phyloP scores from a whole-genome alignment of 176 grass and related monocot species.

The Oryza rufipogon region DNA sequence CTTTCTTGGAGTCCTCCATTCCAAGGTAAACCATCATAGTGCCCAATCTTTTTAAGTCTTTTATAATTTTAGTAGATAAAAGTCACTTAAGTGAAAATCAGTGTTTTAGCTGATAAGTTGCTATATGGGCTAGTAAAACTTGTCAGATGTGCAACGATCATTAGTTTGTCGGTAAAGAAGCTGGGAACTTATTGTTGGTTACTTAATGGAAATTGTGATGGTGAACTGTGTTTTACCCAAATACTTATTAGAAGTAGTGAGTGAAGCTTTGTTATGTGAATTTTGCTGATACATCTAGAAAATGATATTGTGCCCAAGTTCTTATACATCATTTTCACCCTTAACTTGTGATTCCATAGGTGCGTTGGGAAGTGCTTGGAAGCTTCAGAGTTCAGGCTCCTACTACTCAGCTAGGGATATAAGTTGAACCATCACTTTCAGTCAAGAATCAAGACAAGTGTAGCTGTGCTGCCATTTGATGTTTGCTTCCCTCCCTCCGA shows the following conservation, averaged over 20 bases:
- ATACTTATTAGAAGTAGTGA: slow-evolving; percentile 15
- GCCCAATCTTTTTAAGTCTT: background rate
- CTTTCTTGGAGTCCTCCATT: background rate
- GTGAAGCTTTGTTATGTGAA: background rate
- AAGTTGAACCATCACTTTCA: slow-evolving; percentile 48
- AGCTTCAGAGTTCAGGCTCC: slow-evolving; percentile 22
- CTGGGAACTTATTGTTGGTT: background rate
- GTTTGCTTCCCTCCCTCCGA: background rate
- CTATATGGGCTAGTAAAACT: background rate
- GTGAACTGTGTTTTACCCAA: background rate
- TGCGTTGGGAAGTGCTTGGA: background rate
- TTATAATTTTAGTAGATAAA: background rate
- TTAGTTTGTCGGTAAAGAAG: background rate
- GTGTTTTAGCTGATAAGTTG: background rate
- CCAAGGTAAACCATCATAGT: background rate
- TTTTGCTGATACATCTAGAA: slow-evolving; percentile 20
- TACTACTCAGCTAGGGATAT: slow-evolving; percentile 15
- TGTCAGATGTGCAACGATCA: background rate
- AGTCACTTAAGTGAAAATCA: background rate
- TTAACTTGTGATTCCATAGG: slow-evolving; percentile 20
- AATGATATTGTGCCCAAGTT: slow-evolving; percentile 9
- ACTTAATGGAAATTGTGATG: background rate
- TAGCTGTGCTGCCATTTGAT: slow-evolving; percentile 28
- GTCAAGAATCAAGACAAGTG: slow-evolving; percentile 43
- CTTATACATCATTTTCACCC: background rate